Evolutionary conservation across 2,329 filamentous ascomycete species (phyloP).

Genomic region (Zymoseptoria brevis): DNA sequence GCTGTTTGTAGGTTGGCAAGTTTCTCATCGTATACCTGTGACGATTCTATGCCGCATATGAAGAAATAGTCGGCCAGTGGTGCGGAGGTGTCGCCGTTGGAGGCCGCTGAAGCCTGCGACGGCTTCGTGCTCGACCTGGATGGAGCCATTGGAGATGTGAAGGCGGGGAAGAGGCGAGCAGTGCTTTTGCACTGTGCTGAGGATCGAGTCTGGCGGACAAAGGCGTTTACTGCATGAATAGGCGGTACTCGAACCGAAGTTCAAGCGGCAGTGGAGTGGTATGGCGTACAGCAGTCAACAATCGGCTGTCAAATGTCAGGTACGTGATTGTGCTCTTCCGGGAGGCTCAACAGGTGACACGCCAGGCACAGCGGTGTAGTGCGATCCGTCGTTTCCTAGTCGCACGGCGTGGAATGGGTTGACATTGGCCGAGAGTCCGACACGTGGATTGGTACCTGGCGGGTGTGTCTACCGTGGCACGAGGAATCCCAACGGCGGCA

Average conservation of each 20-base stretch:
- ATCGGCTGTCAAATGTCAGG: neutral
- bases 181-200: neutral
- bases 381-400: neutral
- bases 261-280: neutral
- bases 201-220: neutral
- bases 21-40: slow-evolving; percentile 44
- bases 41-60: slow-evolving; percentile 49
- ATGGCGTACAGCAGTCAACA: neutral
- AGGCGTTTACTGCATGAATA: neutral
- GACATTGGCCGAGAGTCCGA: neutral
- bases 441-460: neutral
- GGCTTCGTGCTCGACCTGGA: slow-evolving; percentile 15
- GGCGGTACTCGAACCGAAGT: neutral
- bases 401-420: neutral
- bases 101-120: slow-evolving; percentile 27
- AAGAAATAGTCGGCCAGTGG: slow-evolving; percentile 62
- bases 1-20: slow-evolving; percentile 11
- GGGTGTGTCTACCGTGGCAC: neutral
- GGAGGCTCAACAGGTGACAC: neutral
- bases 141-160: slow-evolving; percentile 14
- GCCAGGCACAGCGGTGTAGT: neutral
- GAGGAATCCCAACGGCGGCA: neutral
- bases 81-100: slow-evolving; percentile 36
- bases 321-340: neutral
- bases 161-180: neutral